Conservation (phyloP, 2,329 filamentous ascomycete species). For the Exophiala sideris region DNA sequence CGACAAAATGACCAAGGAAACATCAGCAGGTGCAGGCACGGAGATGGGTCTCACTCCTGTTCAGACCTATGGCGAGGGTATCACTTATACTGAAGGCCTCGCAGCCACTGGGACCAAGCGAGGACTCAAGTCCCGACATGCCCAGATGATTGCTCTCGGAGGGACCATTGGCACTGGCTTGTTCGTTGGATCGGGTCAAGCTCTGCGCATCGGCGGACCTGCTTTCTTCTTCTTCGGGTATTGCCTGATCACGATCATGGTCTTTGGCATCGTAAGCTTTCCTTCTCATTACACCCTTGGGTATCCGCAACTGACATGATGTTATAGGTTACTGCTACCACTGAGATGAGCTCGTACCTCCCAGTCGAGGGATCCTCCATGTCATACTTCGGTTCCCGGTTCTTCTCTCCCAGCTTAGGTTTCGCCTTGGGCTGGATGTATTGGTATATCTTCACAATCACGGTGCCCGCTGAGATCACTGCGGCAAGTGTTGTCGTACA, state of each 20-base stretch:
- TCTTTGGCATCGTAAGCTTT: slow-evolving; percentile 32
- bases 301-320: no score
- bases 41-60: background rate
- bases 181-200: slow-evolving; percentile 75
- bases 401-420: slow-evolving; percentile 56
- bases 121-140: slow-evolving; percentile 30
- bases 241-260: slow-evolving; percentile 39
- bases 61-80: slow-evolving; percentile 1
- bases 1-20: background rate
- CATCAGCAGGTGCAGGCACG: background rate
- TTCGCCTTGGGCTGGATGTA: slow-evolving; percentile 44
- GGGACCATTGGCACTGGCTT: slow-evolving; percentile 62
- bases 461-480: slow-evolving; percentile 37
- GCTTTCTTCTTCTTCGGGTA: slow-evolving; percentile 28
- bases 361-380: slow-evolving; percentile 48
- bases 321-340: slow-evolving; percentile 41
- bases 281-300: no score
- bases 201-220: slow-evolving; percentile 70
- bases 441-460: slow-evolving; percentile 48
- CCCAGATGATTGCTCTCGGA: slow-evolving; percentile 31
- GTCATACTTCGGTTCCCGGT: slow-evolving; percentile 54
- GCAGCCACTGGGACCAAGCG: slow-evolving; percentile 16
- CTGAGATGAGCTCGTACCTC: slow-evolving; percentile 42
- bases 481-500: slow-evolving; percentile 46
- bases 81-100: slow-evolving; percentile 15